Evolutionary conservation across 179 eudicot species (phyloP), one percentile per base, ranked within the genome.

Genomic region (Corrigiola litoralis): DNA sequence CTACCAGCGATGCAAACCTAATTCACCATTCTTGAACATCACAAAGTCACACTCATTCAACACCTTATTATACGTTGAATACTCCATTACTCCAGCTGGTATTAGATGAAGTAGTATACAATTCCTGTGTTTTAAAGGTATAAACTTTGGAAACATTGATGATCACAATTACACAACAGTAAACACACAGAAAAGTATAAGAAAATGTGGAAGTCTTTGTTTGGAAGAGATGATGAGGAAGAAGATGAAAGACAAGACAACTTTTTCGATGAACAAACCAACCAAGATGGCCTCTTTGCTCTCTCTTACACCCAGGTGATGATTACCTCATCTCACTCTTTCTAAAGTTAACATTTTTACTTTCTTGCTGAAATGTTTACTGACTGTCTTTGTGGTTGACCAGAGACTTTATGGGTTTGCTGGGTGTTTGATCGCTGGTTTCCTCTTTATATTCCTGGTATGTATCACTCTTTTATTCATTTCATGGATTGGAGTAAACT

Each of bases 331-430:
- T 16, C 31, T 38, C 20, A 18, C 4, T 59, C 31, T 25, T 5
- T 24, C 46, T 47, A 46, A 51, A 42, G 20, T 69, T 63, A 13
- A n/a, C n/a, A n/a, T n/a, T n/a, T n/a, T n/a, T n/a, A n/a, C n/a
- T n/a, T n/a, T n/a, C n/a, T n/a, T n/a, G n/a, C n/a, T n/a, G n/a
- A n/a, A n/a, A n/a, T n/a, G 5, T 41, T 25, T 61, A 21, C 20
- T 16, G 14, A 28, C 53, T 51, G 5, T n/a, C n/a, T 20, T 5
- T 32, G 17, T 42, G 12, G 23, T 41, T 64, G 67, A 54, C 4
- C 80, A 86, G 91, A 81, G 87, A 73, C 11, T 86, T 12, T 86
- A 86, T 69, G 91, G 61, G 5, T 86, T 83, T 69, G 91, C 74
- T 75, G 87, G 76, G 7, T 79, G 82, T 78, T 58, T 75, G 53